phyloP scores from a whole-genome alignment of 1,284 basidiomycete genomes.

The Macrocybe sp. region DNA sequence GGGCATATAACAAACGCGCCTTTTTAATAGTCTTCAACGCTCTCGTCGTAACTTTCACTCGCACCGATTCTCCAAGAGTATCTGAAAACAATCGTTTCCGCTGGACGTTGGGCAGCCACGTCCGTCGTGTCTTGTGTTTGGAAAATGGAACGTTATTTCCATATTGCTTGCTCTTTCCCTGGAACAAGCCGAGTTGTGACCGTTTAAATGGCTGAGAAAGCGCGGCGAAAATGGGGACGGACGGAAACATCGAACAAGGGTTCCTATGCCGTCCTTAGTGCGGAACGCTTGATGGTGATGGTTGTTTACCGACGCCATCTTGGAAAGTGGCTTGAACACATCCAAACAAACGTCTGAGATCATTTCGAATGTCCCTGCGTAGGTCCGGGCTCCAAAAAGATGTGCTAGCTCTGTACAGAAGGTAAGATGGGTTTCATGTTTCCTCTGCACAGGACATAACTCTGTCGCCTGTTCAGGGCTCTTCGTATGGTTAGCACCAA shows the following conservation, averaged over 20 bases:
- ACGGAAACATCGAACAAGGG: conserved; percentile 22
- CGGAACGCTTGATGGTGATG: conserved; percentile 1
- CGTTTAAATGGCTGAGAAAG: conserved; percentile 70
- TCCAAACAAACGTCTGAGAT: conserved; percentile 4
- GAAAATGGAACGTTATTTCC: conserved; percentile 94
- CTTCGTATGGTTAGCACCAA: conserved; percentile 70
- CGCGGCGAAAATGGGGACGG: conserved; percentile 21
- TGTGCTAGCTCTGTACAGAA: conserved; percentile 66
- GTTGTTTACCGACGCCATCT: neutral
- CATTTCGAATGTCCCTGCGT: conserved; percentile 18
- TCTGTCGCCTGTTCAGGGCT: conserved; percentile 39
- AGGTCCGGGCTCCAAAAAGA: conserved; percentile 68
- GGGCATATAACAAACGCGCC: conserved; percentile 31
- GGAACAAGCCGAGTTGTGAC: conserved; percentile 71
- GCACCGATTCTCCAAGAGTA: conserved; percentile 49
- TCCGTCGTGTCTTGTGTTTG: conserved; percentile 84
- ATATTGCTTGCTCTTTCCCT: conserved; percentile 72
- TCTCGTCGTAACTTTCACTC: conserved; percentile 67
- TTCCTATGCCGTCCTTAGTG: neutral
- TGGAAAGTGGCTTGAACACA: no score
- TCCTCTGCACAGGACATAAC: neutral
- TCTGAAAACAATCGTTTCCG: conserved; percentile 68
- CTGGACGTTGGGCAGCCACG: conserved; percentile 88
- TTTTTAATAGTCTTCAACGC: conserved; percentile 80
- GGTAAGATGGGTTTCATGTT: conserved; percentile 33